Evolutionary conservation across 345 rosid genomes (phyloP), one percentile per base, ranked within the genome.

Genomic region (Ailanthus altissimus): DNA sequence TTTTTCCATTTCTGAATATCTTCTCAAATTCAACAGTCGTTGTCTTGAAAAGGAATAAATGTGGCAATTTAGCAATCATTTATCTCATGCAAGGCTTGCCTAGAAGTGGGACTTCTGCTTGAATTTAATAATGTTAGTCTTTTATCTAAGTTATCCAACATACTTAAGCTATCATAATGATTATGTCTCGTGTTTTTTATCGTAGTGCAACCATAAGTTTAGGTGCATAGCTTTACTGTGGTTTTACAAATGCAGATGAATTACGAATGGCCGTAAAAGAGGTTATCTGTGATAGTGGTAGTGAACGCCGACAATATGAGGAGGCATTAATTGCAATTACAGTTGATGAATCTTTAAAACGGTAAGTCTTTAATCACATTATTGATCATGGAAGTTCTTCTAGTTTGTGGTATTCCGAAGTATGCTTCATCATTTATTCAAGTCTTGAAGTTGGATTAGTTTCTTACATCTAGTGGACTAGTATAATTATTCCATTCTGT

Each of bases 211-310:
- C 11, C 53, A 46, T 21, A 56, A 77, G 20, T 56, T 72, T 71
- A 70, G 15, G 67, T 54, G 26, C 20, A 5, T 57, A 28, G 40
- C 69, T 71, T 59, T 62, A n/a, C 76, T 25, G 6, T n/a, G 38
- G 58, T 75, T 74, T 8, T 51, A 46, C 75, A 65, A 76, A 1
- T 73, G 82, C 79, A 93, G 96, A 95, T 89, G 94, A 90, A 60
- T 75, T 95, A 75, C 81, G 96, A 72, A 86, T 87, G 93, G 98
- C 97, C 65, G 99, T 89, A 79, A 95, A 93, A 83, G 97, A 95
- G 81, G 81, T 89, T 74, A 82, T 95, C 50, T 95, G 98, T 79
- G 91, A 90, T 56, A 83, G 84, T 74, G 67, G 78, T 2, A 86
- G 82, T 32, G 96, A 93, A 81, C 85, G 90, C 23, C 86, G 72